phyloP scores from a whole-genome alignment of 176 grass and related monocot species.

The Cymbopogon citratus region DNA sequence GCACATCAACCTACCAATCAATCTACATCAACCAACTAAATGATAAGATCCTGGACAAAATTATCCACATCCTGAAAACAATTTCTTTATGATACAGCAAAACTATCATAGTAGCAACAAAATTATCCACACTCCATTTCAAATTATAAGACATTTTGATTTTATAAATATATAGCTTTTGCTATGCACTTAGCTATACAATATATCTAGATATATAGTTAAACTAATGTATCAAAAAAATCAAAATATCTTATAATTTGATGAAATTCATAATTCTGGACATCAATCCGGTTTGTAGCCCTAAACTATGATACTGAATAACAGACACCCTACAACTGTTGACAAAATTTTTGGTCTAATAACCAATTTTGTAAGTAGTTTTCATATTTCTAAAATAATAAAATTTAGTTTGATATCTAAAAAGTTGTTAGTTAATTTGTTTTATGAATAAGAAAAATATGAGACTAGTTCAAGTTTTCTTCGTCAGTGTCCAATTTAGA shows the following conservation, averaged over 20 bases:
- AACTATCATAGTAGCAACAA: neutral
- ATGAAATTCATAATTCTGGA: neutral
- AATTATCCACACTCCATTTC: neutral
- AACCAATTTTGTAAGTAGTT: neutral
- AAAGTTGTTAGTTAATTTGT: neutral
- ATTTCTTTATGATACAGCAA: neutral
- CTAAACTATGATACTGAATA: neutral
- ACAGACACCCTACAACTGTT: neutral
- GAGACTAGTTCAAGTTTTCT: neutral
- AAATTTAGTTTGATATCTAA: neutral
- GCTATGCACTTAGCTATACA: neutral
- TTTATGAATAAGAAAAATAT: neutral
- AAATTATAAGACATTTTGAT: neutral
- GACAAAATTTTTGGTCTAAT: neutral
- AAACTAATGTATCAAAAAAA: neutral
- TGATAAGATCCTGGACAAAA: neutral
- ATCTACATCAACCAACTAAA: conserved; percentile 11
- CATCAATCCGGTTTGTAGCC: neutral
- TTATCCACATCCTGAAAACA: neutral
- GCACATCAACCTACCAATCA: conserved; percentile 25
- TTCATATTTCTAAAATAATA: neutral
- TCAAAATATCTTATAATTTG: neutral
- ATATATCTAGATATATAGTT: neutral
- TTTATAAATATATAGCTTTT: neutral
- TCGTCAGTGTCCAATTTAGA: neutral